A percentile compares a stretch with the other conserved stretches of the same genome.
These are phyloP conservation scores for Blastocystis hominis DNA, from an alignment of 352 stramenopile species.

Conservation along the genomic window DNA sequence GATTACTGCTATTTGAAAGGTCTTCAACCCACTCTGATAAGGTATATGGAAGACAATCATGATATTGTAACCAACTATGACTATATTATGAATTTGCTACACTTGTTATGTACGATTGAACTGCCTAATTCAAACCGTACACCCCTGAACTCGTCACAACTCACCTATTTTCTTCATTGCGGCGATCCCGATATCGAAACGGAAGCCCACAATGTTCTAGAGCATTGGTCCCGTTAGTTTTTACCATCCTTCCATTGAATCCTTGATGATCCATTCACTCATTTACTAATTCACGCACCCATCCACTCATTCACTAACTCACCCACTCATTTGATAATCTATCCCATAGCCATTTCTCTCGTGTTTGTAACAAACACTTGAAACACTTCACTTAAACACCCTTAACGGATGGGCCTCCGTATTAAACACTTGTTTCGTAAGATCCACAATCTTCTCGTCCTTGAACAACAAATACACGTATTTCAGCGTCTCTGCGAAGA, in stretches of 20 bases:
- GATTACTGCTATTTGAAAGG: not conserved
- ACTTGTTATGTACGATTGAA: not conserved
- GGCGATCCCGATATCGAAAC: conserved; percentile 36
- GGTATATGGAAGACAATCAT: conserved; percentile 21
- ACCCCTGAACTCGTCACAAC: not conserved
- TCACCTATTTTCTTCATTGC: not conserved
- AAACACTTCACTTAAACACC: not conserved
- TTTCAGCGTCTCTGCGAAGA: conserved; percentile 55
- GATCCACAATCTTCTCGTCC: conserved; percentile 58
- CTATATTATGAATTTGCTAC: conserved; percentile 28
- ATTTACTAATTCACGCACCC: not conserved
- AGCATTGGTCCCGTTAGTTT: not conserved
- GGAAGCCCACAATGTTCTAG: not conserved
- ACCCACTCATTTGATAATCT: not conserved
- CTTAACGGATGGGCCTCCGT: conserved; percentile 38
- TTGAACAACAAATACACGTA: conserved; percentile 53
- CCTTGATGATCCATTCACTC: not conserved
- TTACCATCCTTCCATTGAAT: too few species aligned
- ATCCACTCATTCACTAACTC: too few species aligned
- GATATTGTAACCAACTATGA: conserved; percentile 54
- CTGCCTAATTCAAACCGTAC: not conserved
- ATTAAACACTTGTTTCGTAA: conserved; percentile 46
- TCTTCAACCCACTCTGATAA: not conserved
- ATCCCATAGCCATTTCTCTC: not conserved
- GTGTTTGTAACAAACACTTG: conserved; percentile 6